These are phyloP conservation scores for Penicillium sp. DNA, from an alignment of 2,329 filamentous ascomycete genomes.

Conservation along the genomic window DNA sequence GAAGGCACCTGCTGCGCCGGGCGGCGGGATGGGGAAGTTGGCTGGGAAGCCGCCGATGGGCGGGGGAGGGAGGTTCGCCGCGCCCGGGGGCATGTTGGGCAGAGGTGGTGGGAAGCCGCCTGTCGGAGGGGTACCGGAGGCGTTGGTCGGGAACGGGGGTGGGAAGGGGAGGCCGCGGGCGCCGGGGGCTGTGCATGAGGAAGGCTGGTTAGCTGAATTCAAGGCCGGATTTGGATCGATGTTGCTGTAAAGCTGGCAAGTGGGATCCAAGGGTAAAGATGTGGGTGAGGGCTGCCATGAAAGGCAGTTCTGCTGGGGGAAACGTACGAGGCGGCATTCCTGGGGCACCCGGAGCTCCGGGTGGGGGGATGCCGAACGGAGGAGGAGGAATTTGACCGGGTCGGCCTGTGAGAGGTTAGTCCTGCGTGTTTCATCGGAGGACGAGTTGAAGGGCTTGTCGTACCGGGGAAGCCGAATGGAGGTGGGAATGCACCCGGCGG, in stretches of 20 bases:
- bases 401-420: conserved; percentile 22
- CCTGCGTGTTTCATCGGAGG: background rate
- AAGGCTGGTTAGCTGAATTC: conserved; percentile 1
- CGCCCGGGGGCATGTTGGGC: conserved; percentile 42
- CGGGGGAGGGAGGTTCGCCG: conserved; percentile 45
- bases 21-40: conserved; percentile 26
- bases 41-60: conserved; percentile 42
- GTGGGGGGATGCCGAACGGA: conserved; percentile 55
- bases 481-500: conserved; percentile 50
- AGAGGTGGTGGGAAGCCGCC: conserved; percentile 34
- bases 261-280: background rate
- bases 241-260: background rate
- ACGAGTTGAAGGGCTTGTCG: no score
- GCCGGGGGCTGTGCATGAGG: conserved; percentile 48
- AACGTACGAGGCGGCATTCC: conserved; percentile 56
- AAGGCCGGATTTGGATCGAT: background rate
- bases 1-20: conserved; percentile 31
- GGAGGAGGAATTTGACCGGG: conserved; percentile 53
- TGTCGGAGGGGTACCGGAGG: conserved; percentile 38
- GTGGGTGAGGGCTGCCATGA: background rate
- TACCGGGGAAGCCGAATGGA: conserved; percentile 64
- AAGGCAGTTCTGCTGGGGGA: background rate
- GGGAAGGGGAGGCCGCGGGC: conserved; percentile 56
- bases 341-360: conserved; percentile 40
- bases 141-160: conserved; percentile 41